phyloP scores from a whole-genome alignment of 2,329 filamentous ascomycete genomes.

The Aspergillus quadrilineatus region DNA sequence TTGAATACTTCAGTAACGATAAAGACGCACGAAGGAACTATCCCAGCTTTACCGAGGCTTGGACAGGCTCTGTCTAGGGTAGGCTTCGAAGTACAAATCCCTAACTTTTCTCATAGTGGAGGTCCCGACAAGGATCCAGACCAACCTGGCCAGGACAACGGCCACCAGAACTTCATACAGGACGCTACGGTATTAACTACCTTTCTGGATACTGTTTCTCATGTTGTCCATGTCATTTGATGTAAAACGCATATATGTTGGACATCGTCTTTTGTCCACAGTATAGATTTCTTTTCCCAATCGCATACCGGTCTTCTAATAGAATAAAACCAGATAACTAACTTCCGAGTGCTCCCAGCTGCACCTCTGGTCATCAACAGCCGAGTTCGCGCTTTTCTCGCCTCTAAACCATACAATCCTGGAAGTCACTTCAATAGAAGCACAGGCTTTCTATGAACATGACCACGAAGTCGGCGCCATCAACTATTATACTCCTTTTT shows the following conservation, averaged over 20 bases:
- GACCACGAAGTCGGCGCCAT: conserved; percentile 77
- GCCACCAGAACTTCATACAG: conserved; percentile 70
- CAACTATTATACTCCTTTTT: conserved; percentile 69
- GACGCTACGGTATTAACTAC: conserved; percentile 63
- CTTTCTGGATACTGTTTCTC: conserved; percentile 21
- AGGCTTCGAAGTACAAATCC: conserved; percentile 69
- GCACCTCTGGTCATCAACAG: conserved; percentile 82
- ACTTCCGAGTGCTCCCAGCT: conserved; percentile 44
- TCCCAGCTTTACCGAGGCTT: conserved; percentile 71
- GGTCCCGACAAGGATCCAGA: conserved; percentile 36
- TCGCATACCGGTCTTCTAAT: background rate
- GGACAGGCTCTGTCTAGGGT: conserved; percentile 72
- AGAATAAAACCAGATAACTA: conserved; percentile 13
- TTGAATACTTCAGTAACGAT: conserved; percentile 79
- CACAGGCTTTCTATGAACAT: conserved; percentile 80
- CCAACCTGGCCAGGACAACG: conserved; percentile 37
- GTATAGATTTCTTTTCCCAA: background rate
- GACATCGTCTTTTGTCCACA: conserved; percentile 8
- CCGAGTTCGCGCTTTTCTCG: conserved; percentile 78
- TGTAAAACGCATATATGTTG: conserved; percentile 9
- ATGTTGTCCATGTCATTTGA: conserved; percentile 11
- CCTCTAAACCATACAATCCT: conserved; percentile 72
- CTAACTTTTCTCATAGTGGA: conserved; percentile 60
- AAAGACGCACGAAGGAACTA: conserved; percentile 66
- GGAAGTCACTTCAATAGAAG: conserved; percentile 76